Base-by-base conservation (phyloP, 1,139 yeast genomes). In the Petasospora rhodanensis region DNA sequence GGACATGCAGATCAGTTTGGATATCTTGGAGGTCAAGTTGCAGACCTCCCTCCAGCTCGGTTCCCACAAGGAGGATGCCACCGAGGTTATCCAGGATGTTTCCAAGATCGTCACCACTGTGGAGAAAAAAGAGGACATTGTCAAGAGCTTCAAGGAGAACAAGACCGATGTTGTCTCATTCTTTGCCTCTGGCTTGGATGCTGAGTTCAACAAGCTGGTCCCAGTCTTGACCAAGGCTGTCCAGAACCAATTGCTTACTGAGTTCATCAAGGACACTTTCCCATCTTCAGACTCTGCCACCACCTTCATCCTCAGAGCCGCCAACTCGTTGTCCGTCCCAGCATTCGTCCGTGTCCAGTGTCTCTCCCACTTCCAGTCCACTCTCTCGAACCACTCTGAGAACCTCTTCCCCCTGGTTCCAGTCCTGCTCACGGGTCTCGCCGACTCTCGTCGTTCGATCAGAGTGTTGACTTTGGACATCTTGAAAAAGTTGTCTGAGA, bases 11-110 rank as follows among this genome's bases (percentile, higher is more conserved):
- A 45, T 75, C 26, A 61, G 66, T 21, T 45, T 79, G 14, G 72
- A 72, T 24, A 67, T 73, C 11, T 68, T 85, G 45, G 95, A 85
- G 59, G 71, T 84, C 66, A 66, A 70, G 39, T 62, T 84, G 32
- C 81, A 83, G 61, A 66, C 79, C 2, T 76, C 86, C 2, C 61
- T 80, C 37, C 47, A 43, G 16, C n/a, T 37, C 5, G 12, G 31
- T 4, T 15, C 31, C 5, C 26, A 32, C n/a, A 32, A 36, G 13
- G 31, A 22, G 3, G 24, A 26, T 14, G 10, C 35, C 11, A 49
- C n/a, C n/a, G n/a, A n/a, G n/a, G n/a, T 46, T 13, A 29, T 45
- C 27, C 47, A 40, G 15, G 50, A 46, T 12, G 28, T 35, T 6
- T 35, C 37, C 5, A 61, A 58, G 6, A 42, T 53, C 4, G 61